Evolutionary conservation across 2,329 filamentous ascomycete genomes (phyloP).

Genomic region (Dothiorella sarmentorum): DNA sequence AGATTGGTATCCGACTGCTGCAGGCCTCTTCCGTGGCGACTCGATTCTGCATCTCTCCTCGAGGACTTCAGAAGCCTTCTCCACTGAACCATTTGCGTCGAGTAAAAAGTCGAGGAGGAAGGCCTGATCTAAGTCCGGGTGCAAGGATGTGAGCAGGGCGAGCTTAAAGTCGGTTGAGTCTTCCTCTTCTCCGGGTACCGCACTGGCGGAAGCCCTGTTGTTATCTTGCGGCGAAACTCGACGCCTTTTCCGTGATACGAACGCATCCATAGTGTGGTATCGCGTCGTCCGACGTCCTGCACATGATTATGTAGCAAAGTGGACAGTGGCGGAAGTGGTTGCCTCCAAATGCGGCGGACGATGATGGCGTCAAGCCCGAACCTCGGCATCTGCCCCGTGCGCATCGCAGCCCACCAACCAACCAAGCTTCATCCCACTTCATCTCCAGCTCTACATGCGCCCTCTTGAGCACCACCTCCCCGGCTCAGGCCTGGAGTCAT

Average conservation of each 20-base stretch:
- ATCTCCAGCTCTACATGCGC: slow-evolving; percentile 7
- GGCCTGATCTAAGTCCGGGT: slow-evolving; percentile 62
- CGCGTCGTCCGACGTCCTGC: neutral
- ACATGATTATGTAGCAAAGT: neutral
- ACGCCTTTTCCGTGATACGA: slow-evolving; percentile 37
- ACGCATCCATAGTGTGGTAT: slow-evolving; percentile 34
- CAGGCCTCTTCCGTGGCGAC: slow-evolving; percentile 33
- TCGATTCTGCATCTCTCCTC: slow-evolving; percentile 23
- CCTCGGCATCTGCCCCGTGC: slow-evolving; percentile 12
- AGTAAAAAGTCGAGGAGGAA: slow-evolving; percentile 75
- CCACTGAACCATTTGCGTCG: slow-evolving; percentile 72
- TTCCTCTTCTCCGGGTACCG: slow-evolving; percentile 46
- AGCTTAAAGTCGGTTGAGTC: slow-evolving; percentile 90
- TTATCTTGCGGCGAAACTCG: slow-evolving; percentile 22
- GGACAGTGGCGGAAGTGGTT: neutral
- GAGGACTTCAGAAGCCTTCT: slow-evolving; percentile 60
- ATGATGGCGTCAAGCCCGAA: slow-evolving; percentile 14
- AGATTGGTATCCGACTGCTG: slow-evolving; percentile 41
- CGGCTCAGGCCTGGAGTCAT: slow-evolving; percentile 10
- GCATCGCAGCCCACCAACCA: neutral
- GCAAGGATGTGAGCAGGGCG: slow-evolving; percentile 74
- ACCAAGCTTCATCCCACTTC: slow-evolving; percentile 4
- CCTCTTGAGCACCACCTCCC: neutral
- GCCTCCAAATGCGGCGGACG: neutral
- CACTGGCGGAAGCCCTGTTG: neutral